Evolutionary conservation across 495 filamentous ascomycete species (phyloP), one percentile per base, ranked within the genome.

Genomic region (Xylaria castorea): DNA sequence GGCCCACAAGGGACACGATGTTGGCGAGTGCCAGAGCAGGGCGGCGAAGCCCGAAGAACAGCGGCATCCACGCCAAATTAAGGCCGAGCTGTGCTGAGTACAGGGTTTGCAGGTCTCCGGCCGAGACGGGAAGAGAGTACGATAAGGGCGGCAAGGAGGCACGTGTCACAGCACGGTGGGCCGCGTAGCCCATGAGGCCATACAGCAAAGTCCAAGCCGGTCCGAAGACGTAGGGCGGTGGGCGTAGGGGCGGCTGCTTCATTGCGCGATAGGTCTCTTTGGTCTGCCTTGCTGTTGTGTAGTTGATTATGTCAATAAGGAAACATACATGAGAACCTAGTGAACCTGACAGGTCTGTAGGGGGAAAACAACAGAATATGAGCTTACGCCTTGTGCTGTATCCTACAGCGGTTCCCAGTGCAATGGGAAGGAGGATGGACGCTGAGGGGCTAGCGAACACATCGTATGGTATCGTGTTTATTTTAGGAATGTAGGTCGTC

Each of bases 41-140:
- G 32, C 88, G 86, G 50, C 89, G 87, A 42, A 92, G 74, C 1
- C 87, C 86, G 78, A 97, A 97, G 86, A 98, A 98, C 11, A 97
- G 87, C 1, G 95, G 95, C 93, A 96, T 97, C 94, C 93, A 98
- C 61, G 91, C 79, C 25, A 96, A 82, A 79, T 98, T 97, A 18
- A 97, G 81, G 25, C 85, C 91, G 11, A 98, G 90, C 78, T 97
- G 95, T 58, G 91, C 88, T 7, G 91, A 92, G 84, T 97, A 98
- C 20, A 97, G 86, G 0, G 91, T 92, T 46, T 77, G 76, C 57
- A 79, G 73, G 14, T 67, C 68, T 51, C 79, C 78, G 12, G 79
- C 66, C 2, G 75, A 73, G 73, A 60, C 62, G 7, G 75, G 75
- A 16, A 82, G 72, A 42, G 80, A 67, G 38, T 76, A 65, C 50